Evolutionary conservation across 331 rosid species (phyloP).

Genomic region (Stylosanthes scabra): DNA sequence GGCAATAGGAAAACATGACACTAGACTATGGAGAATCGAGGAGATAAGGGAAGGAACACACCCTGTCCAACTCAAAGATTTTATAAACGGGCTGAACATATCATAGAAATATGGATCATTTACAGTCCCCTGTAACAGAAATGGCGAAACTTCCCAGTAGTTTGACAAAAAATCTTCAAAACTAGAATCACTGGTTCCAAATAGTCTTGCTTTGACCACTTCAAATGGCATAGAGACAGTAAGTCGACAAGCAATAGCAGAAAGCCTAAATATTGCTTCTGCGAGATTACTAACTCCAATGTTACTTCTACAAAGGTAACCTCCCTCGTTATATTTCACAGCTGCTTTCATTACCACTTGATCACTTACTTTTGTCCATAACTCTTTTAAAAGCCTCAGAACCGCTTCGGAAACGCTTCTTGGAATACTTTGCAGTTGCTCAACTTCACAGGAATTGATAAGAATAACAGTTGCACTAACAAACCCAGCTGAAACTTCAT

Average conservation of each 20-base stretch:
- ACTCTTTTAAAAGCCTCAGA: conserved; percentile 49
- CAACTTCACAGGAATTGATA: conserved; percentile 58
- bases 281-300: conserved; percentile 63
- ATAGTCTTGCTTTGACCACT: conserved; percentile 54
- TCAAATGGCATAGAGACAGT: conserved; percentile 47
- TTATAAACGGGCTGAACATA: conserved; percentile 49
- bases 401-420: conserved; percentile 40
- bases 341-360: conserved; percentile 36
- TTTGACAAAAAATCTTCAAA: conserved; percentile 66
- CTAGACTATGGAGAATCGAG: conserved; percentile 56
- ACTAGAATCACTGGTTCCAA: conserved; percentile 55
- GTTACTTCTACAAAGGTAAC: conserved; percentile 47
- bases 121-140: conserved; percentile 46
- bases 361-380: conserved; percentile 56
- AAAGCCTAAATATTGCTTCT: conserved; percentile 76
- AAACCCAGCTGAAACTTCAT: conserved; percentile 54
- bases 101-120: conserved; percentile 43
- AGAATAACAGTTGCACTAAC: conserved; percentile 62
- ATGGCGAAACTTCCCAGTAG: conserved; percentile 75
- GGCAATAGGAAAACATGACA: conserved; percentile 84
- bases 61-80: conserved; percentile 47
- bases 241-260: conserved; percentile 45
- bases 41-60: conserved; percentile 58
- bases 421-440: conserved; percentile 59
- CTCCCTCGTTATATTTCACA: conserved; percentile 42